Evolutionary conservation across 164 flowering plant species (phyloP).

Genomic region (Magnolia kwangsiensis): DNA sequence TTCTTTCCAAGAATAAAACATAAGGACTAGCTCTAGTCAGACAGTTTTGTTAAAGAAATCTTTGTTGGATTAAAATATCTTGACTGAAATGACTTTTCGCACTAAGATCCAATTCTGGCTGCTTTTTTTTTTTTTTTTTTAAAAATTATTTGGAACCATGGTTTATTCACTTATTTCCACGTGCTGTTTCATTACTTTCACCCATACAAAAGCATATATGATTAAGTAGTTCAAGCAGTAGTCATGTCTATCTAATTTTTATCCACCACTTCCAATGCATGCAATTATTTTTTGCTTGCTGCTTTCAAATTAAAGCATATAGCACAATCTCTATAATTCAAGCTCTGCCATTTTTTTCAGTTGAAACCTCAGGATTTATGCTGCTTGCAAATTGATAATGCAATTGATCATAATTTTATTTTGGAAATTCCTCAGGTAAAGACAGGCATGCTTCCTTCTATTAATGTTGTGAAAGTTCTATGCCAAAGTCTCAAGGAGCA

Average conservation of each 20-base stretch:
- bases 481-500: conserved; percentile 48
- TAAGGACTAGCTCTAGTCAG: no score
- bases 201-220: not conserved
- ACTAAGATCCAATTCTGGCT: no score
- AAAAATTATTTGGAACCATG: no score
- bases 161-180: no score
- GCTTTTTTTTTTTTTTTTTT: no score
- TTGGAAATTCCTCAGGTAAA: conserved; percentile 58
- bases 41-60: no score
- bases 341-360: not conserved
- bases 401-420: conserved; percentile 2
- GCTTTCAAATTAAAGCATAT: not conserved
- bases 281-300: not conserved
- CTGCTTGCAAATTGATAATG: not conserved
- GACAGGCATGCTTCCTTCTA: conserved; percentile 96
- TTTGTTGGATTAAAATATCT: no score
- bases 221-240: not conserved
- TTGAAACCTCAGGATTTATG: not conserved
- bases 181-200: no score
- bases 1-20: no score
- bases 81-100: no score
- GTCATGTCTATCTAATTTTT: not conserved
- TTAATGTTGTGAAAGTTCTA: conserved; percentile 58
- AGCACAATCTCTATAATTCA: not conserved
- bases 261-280: not conserved